Base-by-base conservation (phyloP, 106 monocot genomes). In the Posidonia australis region DNA sequence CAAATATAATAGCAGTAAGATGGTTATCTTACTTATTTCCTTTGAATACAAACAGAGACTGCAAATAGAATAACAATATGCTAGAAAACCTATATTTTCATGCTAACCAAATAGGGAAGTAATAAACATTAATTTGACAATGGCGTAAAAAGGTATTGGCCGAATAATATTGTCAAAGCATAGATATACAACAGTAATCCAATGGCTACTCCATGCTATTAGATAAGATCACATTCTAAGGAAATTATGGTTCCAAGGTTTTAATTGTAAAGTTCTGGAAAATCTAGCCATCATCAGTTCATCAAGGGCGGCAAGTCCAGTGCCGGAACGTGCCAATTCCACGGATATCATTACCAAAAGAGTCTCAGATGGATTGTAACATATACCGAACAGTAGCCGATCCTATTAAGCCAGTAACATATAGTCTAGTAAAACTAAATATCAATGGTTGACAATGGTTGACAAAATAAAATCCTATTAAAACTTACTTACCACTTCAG, bases 301-400 rank as follows among this genome's bases (percentile, higher is more conserved):
- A 48, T 74, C 66, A 81, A 69, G 71, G 63, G 68, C n/a, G n/a
- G n/a, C 68, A 31, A 57, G 25, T 21, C 81, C 81, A 75, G 52
- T 70, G 70, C 54, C 83, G 73, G 69, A 76, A 84, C 60, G 81
- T 90, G 78, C 94, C 90, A 70, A 96, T 84, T 64, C 94, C 94
- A 68, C 90, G 81, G 28, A 84, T 84, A 67, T 46, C 67, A 57
- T 71, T 51, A 13, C 68, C 64, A 72, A 82, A 90, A 18, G 94
- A 96, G 25, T 76, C 80, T 9, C 80, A 80, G n/a, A 90, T 90
- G 23, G 90, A 96, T 74, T 80, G 73, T 27, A 96, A 64, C 94
- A 96, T 86, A 54, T 73, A 80, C 51, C 41, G 32, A 0, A 90
- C 84, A 69, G 54, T 51, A 65, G 79, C 65, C 67, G 63, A 71